Evolutionary conservation across 2,329 filamentous ascomycete species (phyloP), one percentile per base, ranked within the genome.

Genomic region (Stachybotrys echinatus): DNA sequence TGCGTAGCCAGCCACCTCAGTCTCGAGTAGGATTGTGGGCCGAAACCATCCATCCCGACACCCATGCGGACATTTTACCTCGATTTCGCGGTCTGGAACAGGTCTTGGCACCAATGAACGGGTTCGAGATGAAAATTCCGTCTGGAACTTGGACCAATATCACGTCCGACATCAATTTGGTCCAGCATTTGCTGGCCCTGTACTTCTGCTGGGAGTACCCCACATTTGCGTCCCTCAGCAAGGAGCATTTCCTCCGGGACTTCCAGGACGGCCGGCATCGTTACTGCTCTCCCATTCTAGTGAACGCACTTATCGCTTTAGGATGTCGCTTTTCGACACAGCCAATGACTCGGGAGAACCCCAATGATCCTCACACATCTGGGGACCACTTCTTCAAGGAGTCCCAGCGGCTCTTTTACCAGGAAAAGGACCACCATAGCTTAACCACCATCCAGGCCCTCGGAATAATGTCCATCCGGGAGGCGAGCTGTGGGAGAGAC

Each of bases 201-300:
- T 89, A 88, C 66, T 89, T 89, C 56, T 87, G 84, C 69, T 89
- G 86, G 80, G 81, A 87, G 55, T 88, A 90, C 62, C 84, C 87
- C 3, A 89, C 85, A 12, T 89, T 88, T 65, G 81, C 85, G 4
- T 81, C 87, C 3, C 76, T 90, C 42, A 87, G 83, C 60, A 85
- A 87, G 60, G 83, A 88, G 57, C 80, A 85, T 59, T 89, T 89
- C 58, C 70, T 86, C 51, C 74, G 75, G 47, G 85, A 89, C 63
- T 88, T 87, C 59, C 68, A 73, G 37, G 72, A 75, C 10, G 84
- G 83, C 2, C 71, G 78, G 18, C 72, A 75, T 44, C 79, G 85
- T 27, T 88, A 84, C 65, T 89, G 85, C 68, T 88, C 84, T 2
- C 67, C 83, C 1, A 77, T 87, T 18, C 67, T 88, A 3, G 79